These are phyloP conservation scores for Boletus subcaerulescens DNA, from an alignment of 768 basidiomycete genomes.

Conservation along the genomic window DNA sequence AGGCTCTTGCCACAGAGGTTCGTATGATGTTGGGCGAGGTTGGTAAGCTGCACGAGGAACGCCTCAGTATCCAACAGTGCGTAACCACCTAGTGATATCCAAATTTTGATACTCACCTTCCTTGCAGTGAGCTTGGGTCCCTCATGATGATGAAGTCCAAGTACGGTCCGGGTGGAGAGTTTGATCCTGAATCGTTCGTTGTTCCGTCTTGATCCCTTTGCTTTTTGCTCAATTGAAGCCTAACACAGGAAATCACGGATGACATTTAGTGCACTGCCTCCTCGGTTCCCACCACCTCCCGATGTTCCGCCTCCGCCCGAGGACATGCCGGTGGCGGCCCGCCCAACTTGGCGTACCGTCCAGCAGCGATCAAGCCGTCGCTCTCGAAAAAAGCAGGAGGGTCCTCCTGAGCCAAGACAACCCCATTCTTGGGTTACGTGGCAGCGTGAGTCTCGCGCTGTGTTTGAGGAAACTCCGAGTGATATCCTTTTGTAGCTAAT, in stretches of 20 bases:
- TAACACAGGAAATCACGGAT: constrained; percentile 43
- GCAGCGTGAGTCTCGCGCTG: constrained; percentile 50
- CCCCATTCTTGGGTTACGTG: constrained; percentile 59
- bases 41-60: constrained; percentile 76
- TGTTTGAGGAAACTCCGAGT: constrained; percentile 8
- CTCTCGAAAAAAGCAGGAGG: constrained; percentile 41
- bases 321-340: constrained; percentile 41
- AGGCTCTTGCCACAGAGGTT: constrained; percentile 62
- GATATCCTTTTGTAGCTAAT: constrained; percentile 46
- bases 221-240: not conserved
- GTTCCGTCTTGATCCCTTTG: not conserved
- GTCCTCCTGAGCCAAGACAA: constrained; percentile 39
- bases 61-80: constrained; percentile 74
- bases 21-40: constrained; percentile 81
- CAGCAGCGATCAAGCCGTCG: constrained; percentile 35
- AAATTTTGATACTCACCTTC: constrained; percentile 1
- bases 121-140: constrained; percentile 66
- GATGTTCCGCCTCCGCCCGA: constrained; percentile 42
- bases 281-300: constrained; percentile 43
- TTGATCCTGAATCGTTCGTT: constrained; percentile 72
- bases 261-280: constrained; percentile 37
- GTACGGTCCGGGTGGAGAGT: constrained; percentile 81
- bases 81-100: constrained; percentile 27
- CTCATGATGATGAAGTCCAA: constrained; percentile 68
- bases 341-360: constrained; percentile 63